Percentiles rank a stretch among this genome's conserved stretches.
These are phyloP conservation scores for Phallus indusiatus DNA, from an alignment of 768 basidiomycete genomes.

Conservation along the genomic window DNA sequence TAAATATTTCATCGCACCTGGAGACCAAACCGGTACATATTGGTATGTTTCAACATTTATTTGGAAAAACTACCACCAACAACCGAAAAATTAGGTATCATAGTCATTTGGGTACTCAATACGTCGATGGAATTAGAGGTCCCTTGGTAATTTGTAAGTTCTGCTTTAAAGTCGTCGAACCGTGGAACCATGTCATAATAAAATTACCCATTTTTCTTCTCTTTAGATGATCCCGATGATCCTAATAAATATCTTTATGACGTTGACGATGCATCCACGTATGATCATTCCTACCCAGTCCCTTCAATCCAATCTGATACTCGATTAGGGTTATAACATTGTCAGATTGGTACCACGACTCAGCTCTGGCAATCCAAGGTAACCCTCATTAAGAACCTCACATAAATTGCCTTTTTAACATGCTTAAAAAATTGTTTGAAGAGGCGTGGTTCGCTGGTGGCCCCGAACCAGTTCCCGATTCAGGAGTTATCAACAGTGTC, in stretches of 20 bases:
- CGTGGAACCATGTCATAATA: background rate
- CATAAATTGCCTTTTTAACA: no score
- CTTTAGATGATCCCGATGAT: constrained; percentile 26
- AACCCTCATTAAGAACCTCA: no score
- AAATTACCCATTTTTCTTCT: background rate
- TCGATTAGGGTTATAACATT: constrained; percentile 26
- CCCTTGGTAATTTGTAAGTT: constrained; percentile 28
- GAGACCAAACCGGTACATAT: constrained; percentile 34
- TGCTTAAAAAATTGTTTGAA: background rate
- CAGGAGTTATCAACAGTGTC: constrained; percentile 43
- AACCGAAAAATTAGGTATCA: constrained; percentile 5
- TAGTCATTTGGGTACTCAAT: constrained; percentile 12
- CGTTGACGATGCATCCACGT: constrained; percentile 24
- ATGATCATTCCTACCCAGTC: background rate
- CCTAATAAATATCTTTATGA: constrained; percentile 28
- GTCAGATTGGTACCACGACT: constrained; percentile 32
- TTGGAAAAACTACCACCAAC: background rate
- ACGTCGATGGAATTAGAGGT: constrained; percentile 33
- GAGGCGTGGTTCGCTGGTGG: background rate
- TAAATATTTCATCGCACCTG: constrained; percentile 25
- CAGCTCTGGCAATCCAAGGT: background rate
- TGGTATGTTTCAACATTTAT: constrained; percentile 24
- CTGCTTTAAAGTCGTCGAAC: background rate
- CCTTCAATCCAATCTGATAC: constrained; percentile 26
- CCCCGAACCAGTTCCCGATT: constrained; percentile 17